Evolutionary conservation across 2,329 filamentous ascomycete genomes (phyloP), one percentile per base, ranked within the genome.

Genomic region (Ceratocystis harringtonii): DNA sequence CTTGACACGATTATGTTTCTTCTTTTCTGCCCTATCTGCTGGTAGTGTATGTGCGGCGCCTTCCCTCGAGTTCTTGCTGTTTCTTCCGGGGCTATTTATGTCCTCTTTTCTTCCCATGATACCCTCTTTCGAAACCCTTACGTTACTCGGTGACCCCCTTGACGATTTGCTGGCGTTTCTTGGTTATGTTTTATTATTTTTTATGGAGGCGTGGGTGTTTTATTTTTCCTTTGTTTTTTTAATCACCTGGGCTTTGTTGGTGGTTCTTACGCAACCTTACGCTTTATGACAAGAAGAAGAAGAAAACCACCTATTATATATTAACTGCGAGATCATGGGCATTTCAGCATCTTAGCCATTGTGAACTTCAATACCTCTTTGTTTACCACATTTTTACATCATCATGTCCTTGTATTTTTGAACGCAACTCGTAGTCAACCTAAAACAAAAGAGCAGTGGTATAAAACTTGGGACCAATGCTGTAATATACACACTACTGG

Each of bases 21-120:
- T 28, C 41, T 58, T 32, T 50, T 41, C 28, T 28, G 55, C 52
- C 25, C 12, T 61, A 48, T 45, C 17, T 41, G 12, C 25, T 63
- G 5, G 36, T 30, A 36, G 17, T 12, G 5, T 22, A 32, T 32
- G 52, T 7, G 25, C 25, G 2, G 28, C 52, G 28, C 52, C 4
- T 58, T 30, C 25, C n/a, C 28, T 25, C 52, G 52, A 58, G 52
- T 58, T 65, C 10, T 44, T 15, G 15, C 48, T 61, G 63, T 48
- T 61, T 41, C 25, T 10, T 61, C 17, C 50, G 57, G 41, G 55
- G 63, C 57, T 45, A 25, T 65, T 52, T 19, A n/a, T 62, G 61
- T 62, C 41, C 41, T 62, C 43, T 22, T 48, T 30, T 62, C 22
- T n/a, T 62, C 48, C 41, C 15, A 52, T 65, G 36, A 60, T 61